A percentile compares a stretch with the other conserved stretches of the same genome.
phyloP scores from a whole-genome alignment of 1,284 basidiomycete genomes.

The Trametes hirsuta region DNA sequence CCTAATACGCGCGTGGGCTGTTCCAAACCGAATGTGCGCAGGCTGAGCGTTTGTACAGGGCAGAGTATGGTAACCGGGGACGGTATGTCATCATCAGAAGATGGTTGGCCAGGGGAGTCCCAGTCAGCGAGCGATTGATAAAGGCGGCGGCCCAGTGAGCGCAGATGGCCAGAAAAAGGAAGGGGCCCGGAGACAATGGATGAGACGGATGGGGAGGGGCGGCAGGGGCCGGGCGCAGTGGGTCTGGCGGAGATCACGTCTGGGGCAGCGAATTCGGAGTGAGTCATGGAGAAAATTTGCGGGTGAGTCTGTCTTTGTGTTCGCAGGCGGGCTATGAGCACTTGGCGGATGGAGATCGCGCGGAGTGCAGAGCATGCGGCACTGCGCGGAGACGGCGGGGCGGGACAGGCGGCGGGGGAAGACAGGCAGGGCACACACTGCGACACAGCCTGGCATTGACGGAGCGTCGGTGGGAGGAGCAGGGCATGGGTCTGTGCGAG shows the following conservation, averaged over 20 bases:
- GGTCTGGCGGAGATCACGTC: not conserved
- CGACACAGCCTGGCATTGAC: conserved; percentile 6
- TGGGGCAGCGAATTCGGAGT: conserved; percentile 1
- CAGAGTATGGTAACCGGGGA: not conserved
- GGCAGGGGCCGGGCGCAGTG: not conserved
- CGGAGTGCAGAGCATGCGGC: not conserved
- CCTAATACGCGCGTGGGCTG: conserved; percentile 8
- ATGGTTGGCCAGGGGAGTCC: conserved; percentile 15
- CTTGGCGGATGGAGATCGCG: not conserved
- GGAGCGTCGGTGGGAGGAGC: not conserved
- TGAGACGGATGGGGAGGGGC: not conserved
- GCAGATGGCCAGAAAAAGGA: conserved; percentile 3
- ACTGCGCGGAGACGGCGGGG: not conserved
- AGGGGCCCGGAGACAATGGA: conserved; percentile 16
- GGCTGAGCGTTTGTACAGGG: not conserved
- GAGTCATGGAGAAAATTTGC: conserved; percentile 24
- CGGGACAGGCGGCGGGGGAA: no score
- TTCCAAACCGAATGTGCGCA: conserved; percentile 10
- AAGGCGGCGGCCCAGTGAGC: not conserved
- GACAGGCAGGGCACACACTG: no score
- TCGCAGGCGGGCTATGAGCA: conserved; percentile 9
- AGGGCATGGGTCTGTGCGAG: not conserved
- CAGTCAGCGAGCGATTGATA: conserved; percentile 7
- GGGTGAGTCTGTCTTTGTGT: conserved; percentile 1
- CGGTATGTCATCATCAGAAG: conserved; percentile 7